phyloP scores from a whole-genome alignment of 257 asterid genomes.

The Pogostemon cablin region DNA sequence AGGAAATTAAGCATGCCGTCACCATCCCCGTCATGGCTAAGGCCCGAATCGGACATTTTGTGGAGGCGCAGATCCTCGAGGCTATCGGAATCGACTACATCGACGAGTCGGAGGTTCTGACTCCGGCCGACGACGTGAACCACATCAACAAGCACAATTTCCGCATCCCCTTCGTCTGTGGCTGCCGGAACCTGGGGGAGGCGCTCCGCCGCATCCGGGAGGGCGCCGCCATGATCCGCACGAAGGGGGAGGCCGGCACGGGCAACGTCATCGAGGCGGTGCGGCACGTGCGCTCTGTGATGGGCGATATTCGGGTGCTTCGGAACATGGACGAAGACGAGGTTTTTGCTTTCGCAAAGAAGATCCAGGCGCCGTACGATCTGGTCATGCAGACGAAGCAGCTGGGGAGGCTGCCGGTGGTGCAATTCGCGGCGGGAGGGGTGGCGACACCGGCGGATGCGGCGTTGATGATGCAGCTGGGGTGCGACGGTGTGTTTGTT shows the following conservation, averaged over 20 bases:
- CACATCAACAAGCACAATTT: slow-evolving; percentile 91
- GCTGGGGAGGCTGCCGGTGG: slow-evolving; percentile 84
- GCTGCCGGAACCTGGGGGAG: slow-evolving; percentile 93
- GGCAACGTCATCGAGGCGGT: slow-evolving; percentile 91
- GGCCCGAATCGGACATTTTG: slow-evolving; percentile 86
- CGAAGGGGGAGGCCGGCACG: slow-evolving; percentile 92
- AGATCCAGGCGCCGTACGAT: slow-evolving; percentile 77
- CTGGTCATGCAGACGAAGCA: slow-evolving; percentile 92
- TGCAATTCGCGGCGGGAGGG: slow-evolving; percentile 93
- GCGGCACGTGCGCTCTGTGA: slow-evolving; percentile 84
- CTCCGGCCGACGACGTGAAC: slow-evolving; percentile 77
- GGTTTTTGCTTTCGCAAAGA: slow-evolving; percentile 82
- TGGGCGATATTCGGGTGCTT: slow-evolving; percentile 80
- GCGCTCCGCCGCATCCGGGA: slow-evolving; percentile 88
- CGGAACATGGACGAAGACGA: slow-evolving; percentile 92
- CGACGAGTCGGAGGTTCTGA: slow-evolving; percentile 86
- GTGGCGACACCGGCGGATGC: slow-evolving; percentile 93
- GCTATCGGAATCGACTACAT: slow-evolving; percentile 84
- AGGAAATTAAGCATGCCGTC: slow-evolving; percentile 84
- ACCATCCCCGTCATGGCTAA: slow-evolving; percentile 95
- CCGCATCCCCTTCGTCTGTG: slow-evolving; percentile 94
- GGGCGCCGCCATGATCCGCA: slow-evolving; percentile 95
- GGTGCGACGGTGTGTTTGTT: slow-evolving; percentile 87
- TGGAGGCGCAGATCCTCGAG: slow-evolving; percentile 90
- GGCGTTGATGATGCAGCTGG: slow-evolving; percentile 87